Evolutionary conservation across 129 eudicot genomes (phyloP), one percentile per base, ranked within the genome.

Genomic region (Escallonia rubra): DNA sequence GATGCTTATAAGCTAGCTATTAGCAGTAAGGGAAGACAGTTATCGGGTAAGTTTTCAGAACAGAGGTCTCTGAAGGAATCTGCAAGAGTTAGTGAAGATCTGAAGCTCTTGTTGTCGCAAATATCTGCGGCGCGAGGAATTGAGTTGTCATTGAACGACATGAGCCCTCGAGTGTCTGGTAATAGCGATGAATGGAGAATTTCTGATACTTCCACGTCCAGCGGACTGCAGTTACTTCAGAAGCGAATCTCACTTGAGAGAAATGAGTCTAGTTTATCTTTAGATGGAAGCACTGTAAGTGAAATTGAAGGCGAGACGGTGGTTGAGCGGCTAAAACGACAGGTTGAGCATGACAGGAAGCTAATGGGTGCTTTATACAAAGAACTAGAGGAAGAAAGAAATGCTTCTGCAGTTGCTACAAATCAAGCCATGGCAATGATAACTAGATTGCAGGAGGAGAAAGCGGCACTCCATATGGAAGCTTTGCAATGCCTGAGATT

Each of bases 1-100:
- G 99, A 90, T 73, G 99, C 99, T 61, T 94, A 94, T 83, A 94
- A 81, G 78, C 81, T 94, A 41, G 99, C 99, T 23, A 64, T 87
- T 38, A 80, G 93, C 70, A 81, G 58, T 41, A 87, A 72, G 66
- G 86, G 90, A 54, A 85, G 96, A 66, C 97, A 87, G 68, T 77
- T 89, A 43, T 92, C 98, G 4, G 95, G 87, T 43, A 92, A 83
- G 77, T 61, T 85, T 59, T 70, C 87, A 51, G 99, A 89, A 50
- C 93, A 87, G 71, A 79, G 41, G 65, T 81, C 96, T 50, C 76
- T 83, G 55, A 83, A 82, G 61, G 86, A 94, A 12, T 79, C 99
- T 57, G 41, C 83, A 34, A 81, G 76, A 72, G 75, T 77, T 71
- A 82, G 78, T 67, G 89, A 81, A 80, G 99, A 90, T 78, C 43